phyloP scores from a whole-genome alignment of 371 early-diverging fungal species.

The Apophysomyces trapeziformis region DNA sequence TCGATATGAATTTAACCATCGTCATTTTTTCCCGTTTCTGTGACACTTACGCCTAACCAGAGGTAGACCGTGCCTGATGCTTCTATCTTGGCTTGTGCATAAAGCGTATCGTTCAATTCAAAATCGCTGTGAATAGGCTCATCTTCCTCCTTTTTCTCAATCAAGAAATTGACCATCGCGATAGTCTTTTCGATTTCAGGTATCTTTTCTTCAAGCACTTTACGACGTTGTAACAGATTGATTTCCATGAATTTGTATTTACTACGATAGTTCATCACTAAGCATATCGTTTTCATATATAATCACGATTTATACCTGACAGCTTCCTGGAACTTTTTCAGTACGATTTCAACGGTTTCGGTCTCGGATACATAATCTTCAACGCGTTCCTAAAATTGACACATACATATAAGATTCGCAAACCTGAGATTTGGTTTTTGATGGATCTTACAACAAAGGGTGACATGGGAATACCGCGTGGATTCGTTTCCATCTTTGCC shows the following conservation, averaged over 20 bases:
- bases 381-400: conserved; percentile 74
- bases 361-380: conserved; percentile 80
- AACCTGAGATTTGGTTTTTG: not conserved
- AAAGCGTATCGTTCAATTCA: conserved; percentile 94
- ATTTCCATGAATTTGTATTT: conserved; percentile 98
- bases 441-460: conserved; percentile 83
- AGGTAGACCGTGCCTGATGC: conserved; percentile 83
- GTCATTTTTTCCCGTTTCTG: not conserved
- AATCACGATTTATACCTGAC: conserved; percentile 60
- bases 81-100: conserved; percentile 82
- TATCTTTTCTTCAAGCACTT: conserved; percentile 86
- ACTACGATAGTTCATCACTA: conserved; percentile 44
- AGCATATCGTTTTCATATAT: not conserved
- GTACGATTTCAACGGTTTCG: conserved; percentile 79
- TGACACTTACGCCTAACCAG: conserved; percentile 89
- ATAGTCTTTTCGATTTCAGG: conserved; percentile 96
- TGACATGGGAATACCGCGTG: conserved; percentile 94
- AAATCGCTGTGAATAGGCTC: conserved; percentile 85
- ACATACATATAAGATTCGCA: not conserved
- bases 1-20: not conserved
- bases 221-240: conserved; percentile 82
- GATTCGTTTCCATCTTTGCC: conserved; percentile 72
- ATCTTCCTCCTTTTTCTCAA: conserved; percentile 63
- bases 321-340: conserved; percentile 92
- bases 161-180: conserved; percentile 81